Evolutionary conservation across 768 basidiomycete genomes (phyloP).

Genomic region (Termitomyces sp.): DNA sequence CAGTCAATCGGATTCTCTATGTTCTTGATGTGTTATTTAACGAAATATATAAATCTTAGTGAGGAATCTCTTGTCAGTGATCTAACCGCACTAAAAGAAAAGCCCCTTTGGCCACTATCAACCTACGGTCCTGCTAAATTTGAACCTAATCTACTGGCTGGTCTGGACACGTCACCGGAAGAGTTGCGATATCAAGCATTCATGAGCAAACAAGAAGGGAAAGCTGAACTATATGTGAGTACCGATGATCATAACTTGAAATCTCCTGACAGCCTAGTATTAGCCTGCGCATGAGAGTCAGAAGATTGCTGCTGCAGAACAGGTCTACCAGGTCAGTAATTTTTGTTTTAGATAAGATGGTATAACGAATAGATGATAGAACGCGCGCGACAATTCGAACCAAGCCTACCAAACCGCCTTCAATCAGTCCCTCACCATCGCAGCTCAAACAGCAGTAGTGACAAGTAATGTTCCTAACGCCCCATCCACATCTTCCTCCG

Average conservation of each 20-base stretch:
- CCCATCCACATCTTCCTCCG: conserved; percentile 21
- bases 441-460: conserved; percentile 18
- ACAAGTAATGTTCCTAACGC: conserved; percentile 15
- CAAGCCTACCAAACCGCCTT: conserved; percentile 52
- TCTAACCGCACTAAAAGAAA: conserved; percentile 55
- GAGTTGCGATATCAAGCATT: conserved; percentile 71
- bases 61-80: conserved; percentile 62
- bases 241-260: not conserved
- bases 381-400: conserved; percentile 44
- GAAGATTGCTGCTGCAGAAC: conserved; percentile 51
- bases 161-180: conserved; percentile 72
- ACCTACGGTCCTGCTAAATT: conserved; percentile 76
- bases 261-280: not conserved
- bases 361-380: conserved; percentile 23
- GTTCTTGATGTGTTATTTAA: not conserved
- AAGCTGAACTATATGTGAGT: conserved; percentile 66
- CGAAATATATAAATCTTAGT: conserved; percentile 30
- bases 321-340: conserved; percentile 32
- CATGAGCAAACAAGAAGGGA: conserved; percentile 50
- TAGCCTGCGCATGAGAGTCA: conserved; percentile 58
- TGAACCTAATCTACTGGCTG: conserved; percentile 62
- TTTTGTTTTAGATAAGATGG: too few species aligned
- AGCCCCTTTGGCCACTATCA: conserved; percentile 76
- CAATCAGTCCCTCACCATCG: conserved; percentile 32
- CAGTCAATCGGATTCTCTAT: not conserved